These are phyloP conservation scores for Penicillium waksmanii DNA, from an alignment of 495 filamentous ascomycete genomes.

Conservation along the genomic window DNA sequence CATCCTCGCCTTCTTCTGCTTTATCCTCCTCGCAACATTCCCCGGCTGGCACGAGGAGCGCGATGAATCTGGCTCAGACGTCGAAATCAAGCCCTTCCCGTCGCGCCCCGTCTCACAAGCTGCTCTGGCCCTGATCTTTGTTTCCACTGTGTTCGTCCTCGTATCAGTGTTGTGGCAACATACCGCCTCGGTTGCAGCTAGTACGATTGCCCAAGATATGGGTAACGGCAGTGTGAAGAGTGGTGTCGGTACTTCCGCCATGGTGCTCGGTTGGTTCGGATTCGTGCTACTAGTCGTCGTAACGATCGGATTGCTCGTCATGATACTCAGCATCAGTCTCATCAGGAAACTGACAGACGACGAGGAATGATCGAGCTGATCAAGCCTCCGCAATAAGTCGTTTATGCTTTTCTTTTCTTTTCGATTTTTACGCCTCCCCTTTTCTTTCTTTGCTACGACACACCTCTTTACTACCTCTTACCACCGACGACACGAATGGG, in stretches of 20 bases:
- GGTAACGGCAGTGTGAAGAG: constrained; percentile 91
- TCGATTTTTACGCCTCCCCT: constrained; percentile 20
- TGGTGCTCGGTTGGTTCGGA: constrained; percentile 97
- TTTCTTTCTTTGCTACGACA: constrained; percentile 20
- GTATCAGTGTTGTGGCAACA: constrained; percentile 76
- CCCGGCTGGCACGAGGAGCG: constrained; percentile 72
- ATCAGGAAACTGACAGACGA: constrained; percentile 60
- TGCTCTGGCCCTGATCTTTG: constrained; percentile 68
- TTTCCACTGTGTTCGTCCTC: constrained; percentile 70
- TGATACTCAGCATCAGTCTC: constrained; percentile 88
- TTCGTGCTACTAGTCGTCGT: constrained; percentile 91
- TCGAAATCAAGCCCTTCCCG: constrained; percentile 70
- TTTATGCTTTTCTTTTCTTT: constrained; percentile 22
- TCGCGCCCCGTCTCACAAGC: constrained; percentile 69
- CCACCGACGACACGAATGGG: constrained; percentile 35
- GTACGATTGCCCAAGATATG: constrained; percentile 89
- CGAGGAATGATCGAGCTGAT: constrained; percentile 36
- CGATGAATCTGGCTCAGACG: constrained; percentile 55
- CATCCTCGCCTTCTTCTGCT: constrained; percentile 69
- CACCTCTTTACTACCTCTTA: constrained; percentile 19
- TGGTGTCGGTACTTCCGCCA: constrained; percentile 88
- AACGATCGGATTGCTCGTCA: constrained; percentile 90
- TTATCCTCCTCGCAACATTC: constrained; percentile 72
- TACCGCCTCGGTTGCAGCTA: constrained; percentile 91
- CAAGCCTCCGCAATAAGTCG: neutral